phyloP scores from a whole-genome alignment of 2,329 filamentous ascomycete species.

The Geoglossum cookeanum region DNA sequence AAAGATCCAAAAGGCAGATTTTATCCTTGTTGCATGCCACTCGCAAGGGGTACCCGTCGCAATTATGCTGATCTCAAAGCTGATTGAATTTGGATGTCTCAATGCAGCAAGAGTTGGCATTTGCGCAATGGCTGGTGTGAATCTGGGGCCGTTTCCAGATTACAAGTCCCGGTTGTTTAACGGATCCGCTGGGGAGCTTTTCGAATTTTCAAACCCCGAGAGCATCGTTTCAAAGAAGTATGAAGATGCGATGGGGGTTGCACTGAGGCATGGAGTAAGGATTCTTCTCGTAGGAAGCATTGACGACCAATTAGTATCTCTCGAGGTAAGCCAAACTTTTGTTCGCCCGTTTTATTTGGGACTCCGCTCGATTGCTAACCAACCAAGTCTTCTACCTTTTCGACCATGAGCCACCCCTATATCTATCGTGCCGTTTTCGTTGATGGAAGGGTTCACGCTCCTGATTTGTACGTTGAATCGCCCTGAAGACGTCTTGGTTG shows the following conservation, averaged over 20 bases:
- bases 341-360: background rate
- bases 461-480: conserved; percentile 50
- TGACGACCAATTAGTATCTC: conserved; percentile 84
- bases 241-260: conserved; percentile 51
- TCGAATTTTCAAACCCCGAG: conserved; percentile 72
- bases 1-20: conserved; percentile 68
- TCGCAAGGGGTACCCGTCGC: conserved; percentile 90
- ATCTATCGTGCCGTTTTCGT: conserved; percentile 94
- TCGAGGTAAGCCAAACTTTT: conserved; percentile 45
- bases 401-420: conserved; percentile 71
- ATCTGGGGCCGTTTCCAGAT: conserved; percentile 78
- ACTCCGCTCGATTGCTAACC: conserved; percentile 9
- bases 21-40: conserved; percentile 83
- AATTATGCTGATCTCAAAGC: conserved; percentile 77
- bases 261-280: conserved; percentile 59
- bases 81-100: conserved; percentile 78
- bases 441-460: conserved; percentile 76
- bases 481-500: background rate
- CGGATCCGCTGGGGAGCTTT: conserved; percentile 80
- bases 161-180: conserved; percentile 81
- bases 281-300: conserved; percentile 86
- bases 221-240: conserved; percentile 73
- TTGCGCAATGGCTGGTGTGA: conserved; percentile 80
- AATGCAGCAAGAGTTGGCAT: conserved; percentile 61
- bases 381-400: conserved; percentile 59